Percentiles rank a stretch among this genome's conserved stretches.
phyloP scores from a whole-genome alignment of 306 rosid genomes.

The Casuarina cunninghamiana region DNA sequence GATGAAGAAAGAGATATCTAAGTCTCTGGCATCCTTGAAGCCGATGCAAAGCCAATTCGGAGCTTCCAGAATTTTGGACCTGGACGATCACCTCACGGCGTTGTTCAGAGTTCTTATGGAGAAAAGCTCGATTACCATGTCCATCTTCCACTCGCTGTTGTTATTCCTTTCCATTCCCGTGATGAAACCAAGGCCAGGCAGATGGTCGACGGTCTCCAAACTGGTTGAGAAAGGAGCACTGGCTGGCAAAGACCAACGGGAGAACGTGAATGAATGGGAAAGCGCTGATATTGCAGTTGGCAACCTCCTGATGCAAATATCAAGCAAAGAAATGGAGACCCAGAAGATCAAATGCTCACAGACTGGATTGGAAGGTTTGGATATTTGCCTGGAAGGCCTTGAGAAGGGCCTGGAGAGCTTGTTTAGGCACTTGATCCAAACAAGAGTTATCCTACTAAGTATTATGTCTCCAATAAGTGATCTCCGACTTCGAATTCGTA shows the following conservation, averaged over 20 bases:
- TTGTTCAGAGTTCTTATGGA: slow-evolving; percentile 65
- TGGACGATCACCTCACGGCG: slow-evolving; percentile 40
- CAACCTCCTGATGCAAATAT: slow-evolving; percentile 28
- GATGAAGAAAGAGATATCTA: slow-evolving; percentile 43
- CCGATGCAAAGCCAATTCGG: slow-evolving; percentile 38
- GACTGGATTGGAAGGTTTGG: slow-evolving; percentile 46
- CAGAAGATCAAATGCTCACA: slow-evolving; percentile 48
- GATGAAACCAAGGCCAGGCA: slow-evolving; percentile 50
- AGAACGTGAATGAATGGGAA: slow-evolving; percentile 50
- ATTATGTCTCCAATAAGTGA: slow-evolving; percentile 43
- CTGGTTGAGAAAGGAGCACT: slow-evolving; percentile 45
- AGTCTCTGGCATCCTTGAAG: slow-evolving; percentile 39
- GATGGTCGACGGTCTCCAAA: slow-evolving; percentile 66
- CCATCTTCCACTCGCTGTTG: slow-evolving; percentile 48
- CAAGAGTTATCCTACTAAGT: slow-evolving; percentile 61
- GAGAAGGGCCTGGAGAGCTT: slow-evolving; percentile 60
- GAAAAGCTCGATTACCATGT: slow-evolving; percentile 47
- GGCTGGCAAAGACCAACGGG: slow-evolving; percentile 20
- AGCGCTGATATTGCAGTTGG: slow-evolving; percentile 52
- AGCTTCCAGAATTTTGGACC: slow-evolving; percentile 23
- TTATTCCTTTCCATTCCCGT: slow-evolving; percentile 47
- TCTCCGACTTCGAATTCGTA: neutral
- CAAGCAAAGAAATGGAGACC: slow-evolving; percentile 32
- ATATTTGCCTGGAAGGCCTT: slow-evolving; percentile 42
- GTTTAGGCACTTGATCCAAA: slow-evolving; percentile 65